phyloP scores from a whole-genome alignment of 1,284 basidiomycete genomes.

The Puccinia novopanici region DNA sequence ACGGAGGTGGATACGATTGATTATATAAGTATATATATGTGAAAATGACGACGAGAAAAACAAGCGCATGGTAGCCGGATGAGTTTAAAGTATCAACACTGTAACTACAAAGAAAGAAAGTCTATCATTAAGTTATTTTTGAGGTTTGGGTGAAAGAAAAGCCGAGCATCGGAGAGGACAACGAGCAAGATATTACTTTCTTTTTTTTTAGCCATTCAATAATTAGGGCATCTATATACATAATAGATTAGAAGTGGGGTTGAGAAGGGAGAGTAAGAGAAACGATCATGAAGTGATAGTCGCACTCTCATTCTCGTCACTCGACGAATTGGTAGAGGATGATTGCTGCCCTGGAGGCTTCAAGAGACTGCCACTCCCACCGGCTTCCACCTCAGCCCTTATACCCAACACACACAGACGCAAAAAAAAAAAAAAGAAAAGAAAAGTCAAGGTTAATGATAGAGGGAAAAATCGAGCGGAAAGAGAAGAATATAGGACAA shows the following conservation, averaged over 20 bases:
- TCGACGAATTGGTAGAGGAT: constrained; percentile 4
- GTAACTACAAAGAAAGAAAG: too few species aligned
- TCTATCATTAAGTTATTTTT: too few species aligned
- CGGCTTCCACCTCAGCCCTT: constrained; percentile 38
- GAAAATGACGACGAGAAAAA: too few species aligned
- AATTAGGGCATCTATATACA: too few species aligned
- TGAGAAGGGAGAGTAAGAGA: background rate
- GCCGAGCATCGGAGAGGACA: too few species aligned
- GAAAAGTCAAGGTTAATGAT: background rate
- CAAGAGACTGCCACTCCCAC: constrained; percentile 20
- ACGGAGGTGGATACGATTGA: too few species aligned
- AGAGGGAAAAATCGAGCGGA: background rate
- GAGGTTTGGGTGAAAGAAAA: too few species aligned
- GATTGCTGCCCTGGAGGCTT: constrained; percentile 21
- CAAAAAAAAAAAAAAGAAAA: background rate
- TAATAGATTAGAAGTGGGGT: background rate
- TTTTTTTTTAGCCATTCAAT: too few species aligned
- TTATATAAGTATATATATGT: too few species aligned
- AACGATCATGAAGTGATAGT: background rate
- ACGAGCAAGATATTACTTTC: too few species aligned
- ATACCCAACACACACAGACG: background rate
- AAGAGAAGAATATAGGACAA: background rate
- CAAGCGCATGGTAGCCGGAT: too few species aligned
- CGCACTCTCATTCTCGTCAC: background rate
- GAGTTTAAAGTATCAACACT: too few species aligned